Evolutionary conservation across 192 early-diverging fungal species (phyloP).

Genomic region (Irineochytrium annulatum): DNA sequence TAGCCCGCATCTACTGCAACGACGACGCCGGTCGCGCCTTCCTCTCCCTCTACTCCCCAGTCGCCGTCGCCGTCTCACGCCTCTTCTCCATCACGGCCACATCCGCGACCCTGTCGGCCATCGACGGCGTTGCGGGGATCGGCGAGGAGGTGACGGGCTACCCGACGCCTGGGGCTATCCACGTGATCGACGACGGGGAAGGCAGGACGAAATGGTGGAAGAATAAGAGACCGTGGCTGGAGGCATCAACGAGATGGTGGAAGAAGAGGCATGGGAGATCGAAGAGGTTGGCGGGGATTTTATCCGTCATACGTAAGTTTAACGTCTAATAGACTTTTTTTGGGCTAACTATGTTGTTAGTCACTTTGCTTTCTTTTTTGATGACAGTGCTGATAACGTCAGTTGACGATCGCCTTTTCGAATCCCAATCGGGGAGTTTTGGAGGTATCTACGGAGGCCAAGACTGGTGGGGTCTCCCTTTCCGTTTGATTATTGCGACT

Average conservation of each 20-base stretch:
- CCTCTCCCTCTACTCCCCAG: constrained; percentile 10
- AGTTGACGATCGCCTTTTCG: constrained; percentile 20
- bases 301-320: constrained; percentile 16
- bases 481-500: neutral
- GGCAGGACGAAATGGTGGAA: constrained; percentile 10
- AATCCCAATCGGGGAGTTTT: constrained; percentile 19
- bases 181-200: neutral
- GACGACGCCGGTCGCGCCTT: constrained; percentile 1
- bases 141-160: neutral
- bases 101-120: neutral
- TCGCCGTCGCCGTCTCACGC: constrained; percentile 10
- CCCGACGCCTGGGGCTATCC: neutral
- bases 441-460: constrained; percentile 17
- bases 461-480: constrained; percentile 5
- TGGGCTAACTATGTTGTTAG: neutral
- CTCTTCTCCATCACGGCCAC: constrained; percentile 18
- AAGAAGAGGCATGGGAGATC: constrained; percentile 8
- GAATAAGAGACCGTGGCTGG: neutral
- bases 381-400: constrained; percentile 10
- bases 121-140: constrained; percentile 10
- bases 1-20: neutral
- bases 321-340: neutral
- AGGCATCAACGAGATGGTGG: constrained; percentile 20
- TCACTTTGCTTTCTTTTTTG: constrained; percentile 3
- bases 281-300: constrained; percentile 10